Evolutionary conservation across 768 basidiomycete genomes (phyloP).

Genomic region (Hygrophorus russula): DNA sequence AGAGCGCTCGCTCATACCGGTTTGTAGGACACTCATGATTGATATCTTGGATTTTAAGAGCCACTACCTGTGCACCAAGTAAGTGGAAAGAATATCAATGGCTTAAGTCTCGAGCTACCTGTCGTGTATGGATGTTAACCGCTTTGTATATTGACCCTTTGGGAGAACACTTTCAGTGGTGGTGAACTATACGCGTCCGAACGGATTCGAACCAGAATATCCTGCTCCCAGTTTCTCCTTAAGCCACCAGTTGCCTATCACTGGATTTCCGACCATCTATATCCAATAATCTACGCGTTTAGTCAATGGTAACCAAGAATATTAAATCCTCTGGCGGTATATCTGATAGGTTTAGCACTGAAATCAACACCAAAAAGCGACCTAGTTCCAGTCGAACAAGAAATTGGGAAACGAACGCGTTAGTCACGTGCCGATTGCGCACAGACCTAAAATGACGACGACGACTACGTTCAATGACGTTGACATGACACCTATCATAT

Average conservation of each 20-base stretch:
- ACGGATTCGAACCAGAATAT: conserved; percentile 45
- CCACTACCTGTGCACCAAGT: conserved; percentile 36
- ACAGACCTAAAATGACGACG: no score
- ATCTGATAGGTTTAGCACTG: background rate
- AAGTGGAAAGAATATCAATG: no score
- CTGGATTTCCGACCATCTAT: background rate
- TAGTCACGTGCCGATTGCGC: no score
- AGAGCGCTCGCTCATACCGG: conserved; percentile 55
- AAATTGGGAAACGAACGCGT: no score
- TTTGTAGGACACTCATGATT: conserved; percentile 73
- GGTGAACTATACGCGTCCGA: conserved; percentile 3
- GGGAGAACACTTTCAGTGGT: background rate
- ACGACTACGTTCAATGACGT: no score
- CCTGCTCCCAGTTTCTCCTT: conserved; percentile 55
- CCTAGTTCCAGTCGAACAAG: no score
- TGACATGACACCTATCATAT: no score
- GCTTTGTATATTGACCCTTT: conserved; percentile 66
- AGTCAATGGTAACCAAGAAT: no score
- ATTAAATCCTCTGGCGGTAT: background rate
- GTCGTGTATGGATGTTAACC: conserved; percentile 33
- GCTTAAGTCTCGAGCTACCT: no score
- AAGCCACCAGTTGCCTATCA: conserved; percentile 17
- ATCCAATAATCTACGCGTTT: no score
- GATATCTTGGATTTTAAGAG: conserved; percentile 61
- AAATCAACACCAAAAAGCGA: background rate